phyloP scores from a whole-genome alignment of 805 yeast species.

The Yarrowia hollandica region DNA sequence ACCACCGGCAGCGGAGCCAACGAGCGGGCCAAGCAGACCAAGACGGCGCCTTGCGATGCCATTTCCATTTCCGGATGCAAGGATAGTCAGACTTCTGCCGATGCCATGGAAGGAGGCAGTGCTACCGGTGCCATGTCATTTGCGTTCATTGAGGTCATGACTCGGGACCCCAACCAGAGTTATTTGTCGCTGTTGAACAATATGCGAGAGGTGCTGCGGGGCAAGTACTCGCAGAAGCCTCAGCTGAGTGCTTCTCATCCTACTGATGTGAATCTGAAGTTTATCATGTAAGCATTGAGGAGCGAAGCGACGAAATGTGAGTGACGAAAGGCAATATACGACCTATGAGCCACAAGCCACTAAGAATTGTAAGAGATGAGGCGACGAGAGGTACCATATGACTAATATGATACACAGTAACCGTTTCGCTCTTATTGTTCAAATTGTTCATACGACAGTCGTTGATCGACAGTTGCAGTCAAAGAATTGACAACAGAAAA shows the following conservation, averaged over 20 bases:
- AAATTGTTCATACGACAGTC: too few species aligned
- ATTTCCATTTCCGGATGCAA: conserved; percentile 78
- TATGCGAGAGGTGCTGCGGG: conserved; percentile 61
- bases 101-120: conserved; percentile 67
- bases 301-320: not conserved
- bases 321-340: too few species aligned
- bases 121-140: conserved; percentile 86
- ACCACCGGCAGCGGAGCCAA: conserved; percentile 44
- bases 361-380: too few species aligned
- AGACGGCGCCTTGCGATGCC: conserved; percentile 75
- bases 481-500: too few species aligned
- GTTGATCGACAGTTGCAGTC: too few species aligned
- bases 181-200: conserved; percentile 68
- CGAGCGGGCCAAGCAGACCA: conserved; percentile 52
- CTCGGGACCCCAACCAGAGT: conserved; percentile 61
- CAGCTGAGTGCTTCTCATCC: conserved; percentile 81
- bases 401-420: too few species aligned
- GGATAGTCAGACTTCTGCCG: conserved; percentile 82
- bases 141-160: conserved; percentile 67
- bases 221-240: conserved; percentile 77
- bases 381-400: too few species aligned
- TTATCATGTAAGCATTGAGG: conserved; percentile 45
- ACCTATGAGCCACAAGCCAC: too few species aligned
- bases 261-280: conserved; percentile 60
- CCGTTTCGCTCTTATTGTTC: too few species aligned